phyloP scores from a whole-genome alignment of 257 asterid species.

The Solanum verrucosum region DNA sequence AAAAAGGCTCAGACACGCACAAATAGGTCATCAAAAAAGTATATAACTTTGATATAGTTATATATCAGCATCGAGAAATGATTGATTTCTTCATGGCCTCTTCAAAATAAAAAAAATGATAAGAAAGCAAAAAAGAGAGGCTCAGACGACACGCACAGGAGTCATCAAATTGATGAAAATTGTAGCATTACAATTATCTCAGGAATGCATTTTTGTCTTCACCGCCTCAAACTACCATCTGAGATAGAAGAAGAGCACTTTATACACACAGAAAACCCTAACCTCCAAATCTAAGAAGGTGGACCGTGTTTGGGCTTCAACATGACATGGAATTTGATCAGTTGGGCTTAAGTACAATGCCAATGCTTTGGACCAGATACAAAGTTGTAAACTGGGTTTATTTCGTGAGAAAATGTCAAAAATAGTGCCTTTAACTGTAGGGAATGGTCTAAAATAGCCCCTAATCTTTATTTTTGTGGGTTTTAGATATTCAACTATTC shows the following conservation, averaged over 20 bases:
- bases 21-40: constrained; percentile 47
- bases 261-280: background rate
- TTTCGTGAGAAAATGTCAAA: background rate
- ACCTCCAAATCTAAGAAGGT: background rate
- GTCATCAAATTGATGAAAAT: background rate
- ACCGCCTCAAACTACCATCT: background rate
- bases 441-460: background rate
- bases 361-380: background rate
- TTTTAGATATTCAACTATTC: background rate
- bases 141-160: background rate
- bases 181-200: background rate
- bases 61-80: constrained; percentile 71
- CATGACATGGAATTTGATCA: background rate
- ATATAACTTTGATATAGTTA: background rate
- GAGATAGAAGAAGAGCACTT: background rate
- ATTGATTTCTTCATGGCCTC: constrained; percentile 42
- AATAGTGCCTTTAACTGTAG: background rate
- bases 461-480: background rate
- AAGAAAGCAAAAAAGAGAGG: background rate
- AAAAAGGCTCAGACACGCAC: constrained; percentile 83
- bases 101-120: too few species aligned
- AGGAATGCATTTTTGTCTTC: background rate
- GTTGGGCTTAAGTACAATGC: background rate
- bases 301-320: background rate
- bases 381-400: background rate